These are phyloP conservation scores for Sordariomycetes sp. DNA, from an alignment of 2,329 filamentous ascomycete species.

Conservation along the genomic window DNA sequence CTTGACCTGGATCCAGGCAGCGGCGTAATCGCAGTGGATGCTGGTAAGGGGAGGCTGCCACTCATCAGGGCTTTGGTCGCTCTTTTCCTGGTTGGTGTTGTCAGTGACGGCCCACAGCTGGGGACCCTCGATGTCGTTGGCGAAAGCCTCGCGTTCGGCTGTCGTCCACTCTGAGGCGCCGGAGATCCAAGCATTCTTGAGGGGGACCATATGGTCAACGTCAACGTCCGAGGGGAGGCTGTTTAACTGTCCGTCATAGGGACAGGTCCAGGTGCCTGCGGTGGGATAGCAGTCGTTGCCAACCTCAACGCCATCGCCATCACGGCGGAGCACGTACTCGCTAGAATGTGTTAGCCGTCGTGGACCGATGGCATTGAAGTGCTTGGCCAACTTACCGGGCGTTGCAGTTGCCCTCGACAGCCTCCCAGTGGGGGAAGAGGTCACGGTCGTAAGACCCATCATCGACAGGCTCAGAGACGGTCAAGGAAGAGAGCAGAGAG, in stretches of 20 bases:
- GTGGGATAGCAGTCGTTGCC: constrained; percentile 52
- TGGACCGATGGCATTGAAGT: not conserved
- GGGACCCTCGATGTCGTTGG: constrained; percentile 67
- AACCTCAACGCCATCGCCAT: constrained; percentile 55
- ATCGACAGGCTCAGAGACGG: constrained; percentile 44
- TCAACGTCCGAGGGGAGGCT: constrained; percentile 61
- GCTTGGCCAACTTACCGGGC: constrained; percentile 36
- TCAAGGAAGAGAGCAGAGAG: constrained; percentile 47
- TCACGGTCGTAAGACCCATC: constrained; percentile 53
- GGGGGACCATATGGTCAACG: constrained; percentile 76
- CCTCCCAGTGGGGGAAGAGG: constrained; percentile 65
- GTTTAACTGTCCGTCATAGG: constrained; percentile 68
- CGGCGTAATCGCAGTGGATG: constrained; percentile 73
- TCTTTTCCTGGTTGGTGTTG: constrained; percentile 63
- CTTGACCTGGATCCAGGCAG: constrained; percentile 74
- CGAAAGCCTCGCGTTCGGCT: constrained; percentile 55
- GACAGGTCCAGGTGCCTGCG: constrained; percentile 60
- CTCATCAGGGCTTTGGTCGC: constrained; percentile 62
- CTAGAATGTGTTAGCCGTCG: constrained; percentile 13
- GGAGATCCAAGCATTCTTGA: constrained; percentile 74
- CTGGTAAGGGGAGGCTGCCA: constrained; percentile 65
- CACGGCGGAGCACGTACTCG: constrained; percentile 64
- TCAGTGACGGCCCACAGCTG: constrained; percentile 76
- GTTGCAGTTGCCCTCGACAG: constrained; percentile 58
- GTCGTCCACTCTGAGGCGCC: constrained; percentile 68